phyloP scores from a whole-genome alignment of 148 eudicot species.

The Beta vulgaris region DNA sequence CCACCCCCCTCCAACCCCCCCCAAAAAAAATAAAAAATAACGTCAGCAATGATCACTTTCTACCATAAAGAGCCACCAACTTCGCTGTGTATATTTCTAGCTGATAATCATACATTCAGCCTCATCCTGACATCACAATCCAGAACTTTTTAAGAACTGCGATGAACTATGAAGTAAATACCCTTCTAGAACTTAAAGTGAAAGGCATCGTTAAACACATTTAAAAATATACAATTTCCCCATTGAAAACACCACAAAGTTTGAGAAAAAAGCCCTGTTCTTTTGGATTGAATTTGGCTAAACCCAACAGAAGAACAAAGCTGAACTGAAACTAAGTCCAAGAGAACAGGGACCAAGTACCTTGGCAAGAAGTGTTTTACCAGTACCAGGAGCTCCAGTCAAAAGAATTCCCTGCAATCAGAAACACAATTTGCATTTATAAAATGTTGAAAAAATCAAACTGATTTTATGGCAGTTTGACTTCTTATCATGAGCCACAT shows the following conservation, averaged over 20 bases:
- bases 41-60: not conserved
- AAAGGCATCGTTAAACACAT: not conserved
- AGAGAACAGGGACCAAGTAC: too few relatives aligned
- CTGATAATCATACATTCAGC: too few relatives aligned
- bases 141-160: not conserved
- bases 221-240: not conserved
- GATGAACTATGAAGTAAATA: not conserved
- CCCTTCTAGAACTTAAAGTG: too few relatives aligned
- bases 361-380: constrained; percentile 97
- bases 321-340: too few relatives aligned
- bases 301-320: too few relatives aligned
- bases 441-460: not conserved
- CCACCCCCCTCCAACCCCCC: too few relatives aligned
- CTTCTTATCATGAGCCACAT: not conserved
- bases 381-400: constrained; percentile 98
- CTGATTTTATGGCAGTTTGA: not conserved
- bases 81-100: too few relatives aligned
- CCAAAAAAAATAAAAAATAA: too few relatives aligned
- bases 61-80: not conserved
- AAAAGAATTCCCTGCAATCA: constrained; percentile 87
- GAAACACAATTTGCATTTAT: constrained; percentile 15
- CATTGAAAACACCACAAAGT: not conserved
- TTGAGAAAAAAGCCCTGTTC: not conserved
- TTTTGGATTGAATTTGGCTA: too few relatives aligned
- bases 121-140: not conserved